A percentile compares a stretch with the other conserved stretches of the same genome.
phyloP scores from a whole-genome alignment of 306 rosid species.

The Medicago lupulina region DNA sequence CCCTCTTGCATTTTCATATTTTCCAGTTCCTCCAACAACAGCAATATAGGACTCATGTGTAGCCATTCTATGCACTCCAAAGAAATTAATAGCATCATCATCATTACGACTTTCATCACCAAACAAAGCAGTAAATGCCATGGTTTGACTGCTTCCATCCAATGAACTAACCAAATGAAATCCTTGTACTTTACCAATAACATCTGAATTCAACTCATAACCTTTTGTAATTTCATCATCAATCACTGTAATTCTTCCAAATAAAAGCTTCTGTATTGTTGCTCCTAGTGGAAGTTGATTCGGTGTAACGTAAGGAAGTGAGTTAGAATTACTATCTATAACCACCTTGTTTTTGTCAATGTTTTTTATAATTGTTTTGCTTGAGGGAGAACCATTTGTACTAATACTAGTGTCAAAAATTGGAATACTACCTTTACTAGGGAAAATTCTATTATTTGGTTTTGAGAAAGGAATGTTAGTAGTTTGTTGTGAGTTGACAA shows the following conservation, averaged over 20 bases:
- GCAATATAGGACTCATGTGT: constrained; percentile 43
- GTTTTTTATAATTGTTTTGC: constrained; percentile 27
- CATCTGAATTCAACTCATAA: constrained; percentile 37
- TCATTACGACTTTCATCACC: constrained; percentile 26
- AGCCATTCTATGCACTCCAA: constrained; percentile 49
- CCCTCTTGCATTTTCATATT: constrained; percentile 50
- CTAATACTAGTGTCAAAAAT: constrained; percentile 34
- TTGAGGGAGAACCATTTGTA: background rate
- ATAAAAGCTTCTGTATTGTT: constrained; percentile 42
- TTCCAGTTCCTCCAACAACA: constrained; percentile 53
- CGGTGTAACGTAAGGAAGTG: constrained; percentile 37
- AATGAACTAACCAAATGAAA: constrained; percentile 54
- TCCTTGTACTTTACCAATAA: constrained; percentile 51
- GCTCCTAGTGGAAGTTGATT: constrained; percentile 28
- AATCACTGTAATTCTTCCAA: constrained; percentile 57
- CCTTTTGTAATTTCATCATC: constrained; percentile 51
- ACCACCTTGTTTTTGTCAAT: constrained; percentile 43
- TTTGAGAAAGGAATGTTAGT: constrained; percentile 53
- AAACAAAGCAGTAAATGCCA: constrained; percentile 49
- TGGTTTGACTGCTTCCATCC: constrained; percentile 55
- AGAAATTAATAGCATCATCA: constrained; percentile 47
- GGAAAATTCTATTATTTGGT: constrained; percentile 48
- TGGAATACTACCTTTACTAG: constrained; percentile 42
- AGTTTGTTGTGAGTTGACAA: constrained; percentile 37
- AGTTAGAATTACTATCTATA: constrained; percentile 18